These are phyloP conservation scores for Prunus padus DNA, from an alignment of 306 rosid genomes.

Conservation along the genomic window DNA sequence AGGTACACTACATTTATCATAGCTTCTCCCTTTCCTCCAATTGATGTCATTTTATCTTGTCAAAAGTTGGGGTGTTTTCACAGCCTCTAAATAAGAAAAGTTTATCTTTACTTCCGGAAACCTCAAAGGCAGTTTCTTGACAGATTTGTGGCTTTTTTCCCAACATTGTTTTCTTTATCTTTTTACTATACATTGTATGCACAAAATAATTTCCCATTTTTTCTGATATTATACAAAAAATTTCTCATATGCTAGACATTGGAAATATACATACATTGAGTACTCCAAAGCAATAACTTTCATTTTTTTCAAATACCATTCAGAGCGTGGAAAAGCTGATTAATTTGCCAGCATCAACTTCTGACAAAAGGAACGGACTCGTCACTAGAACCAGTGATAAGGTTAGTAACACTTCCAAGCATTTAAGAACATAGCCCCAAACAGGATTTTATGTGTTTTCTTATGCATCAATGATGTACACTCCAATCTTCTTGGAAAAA, in stretches of 20 bases:
- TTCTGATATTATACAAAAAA: neutral
- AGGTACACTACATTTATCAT: constrained; percentile 48
- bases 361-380: constrained; percentile 37
- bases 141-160: neutral
- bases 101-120: neutral
- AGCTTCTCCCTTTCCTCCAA: neutral
- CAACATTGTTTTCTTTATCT: neutral
- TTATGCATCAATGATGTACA: neutral
- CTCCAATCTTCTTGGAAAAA: neutral
- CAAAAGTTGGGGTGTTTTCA: neutral
- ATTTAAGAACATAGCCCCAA: constrained; percentile 17
- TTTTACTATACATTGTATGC: neutral
- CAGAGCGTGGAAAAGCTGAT: constrained; percentile 71
- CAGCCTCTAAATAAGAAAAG: neutral
- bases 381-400: constrained; percentile 33
- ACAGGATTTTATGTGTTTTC: constrained; percentile 12
- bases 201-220: neutral
- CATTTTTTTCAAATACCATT: constrained; percentile 12
- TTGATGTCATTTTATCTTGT: neutral
- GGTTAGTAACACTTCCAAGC: constrained; percentile 50
- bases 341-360: constrained; percentile 31
- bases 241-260: constrained; percentile 17
- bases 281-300: constrained; percentile 3
- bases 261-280: constrained; percentile 13
- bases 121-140: neutral